phyloP scores from a whole-genome alignment of 371 early-diverging fungal genomes.

The Lichtheimia hyalospora region DNA sequence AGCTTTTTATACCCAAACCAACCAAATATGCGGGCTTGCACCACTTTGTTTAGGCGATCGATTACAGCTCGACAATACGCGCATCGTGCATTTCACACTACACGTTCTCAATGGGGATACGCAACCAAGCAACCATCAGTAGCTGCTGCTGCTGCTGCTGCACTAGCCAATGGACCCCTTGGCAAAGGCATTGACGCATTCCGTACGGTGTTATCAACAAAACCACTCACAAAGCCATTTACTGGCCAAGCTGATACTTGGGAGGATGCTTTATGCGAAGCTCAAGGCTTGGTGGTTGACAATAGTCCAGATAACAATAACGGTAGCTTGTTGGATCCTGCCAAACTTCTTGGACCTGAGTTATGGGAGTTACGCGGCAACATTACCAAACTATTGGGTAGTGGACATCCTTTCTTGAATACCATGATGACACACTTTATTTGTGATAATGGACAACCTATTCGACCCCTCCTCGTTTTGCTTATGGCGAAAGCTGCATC shows the following conservation, averaged over 20 bases:
- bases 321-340: conserved; percentile 51
- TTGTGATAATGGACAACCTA: conserved; percentile 83
- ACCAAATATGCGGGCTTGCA: too few species aligned
- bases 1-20: too few species aligned
- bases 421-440: conserved; percentile 90
- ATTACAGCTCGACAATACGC: background rate
- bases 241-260: conserved; percentile 45
- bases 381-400: conserved; percentile 75
- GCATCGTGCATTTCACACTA: background rate
- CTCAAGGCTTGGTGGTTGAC: conserved; percentile 42
- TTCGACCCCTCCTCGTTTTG: conserved; percentile 89
- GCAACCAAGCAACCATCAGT: conserved; percentile 1
- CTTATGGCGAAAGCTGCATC: conserved; percentile 87
- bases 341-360: conserved; percentile 72
- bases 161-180: conserved; percentile 7
- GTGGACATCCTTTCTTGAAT: conserved; percentile 84
- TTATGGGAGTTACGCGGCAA: conserved; percentile 82
- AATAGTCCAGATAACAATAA: conserved; percentile 9
- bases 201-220: background rate
- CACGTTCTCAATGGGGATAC: background rate
- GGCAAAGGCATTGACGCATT: conserved; percentile 9
- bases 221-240: conserved; percentile 28
- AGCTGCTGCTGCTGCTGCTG: conserved; percentile 9
- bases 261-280: conserved; percentile 55
- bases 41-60: background rate